Evolutionary conservation across 2,329 filamentous ascomycete genomes (phyloP), one percentile per base, ranked within the genome.

Genomic region (Aspergillus luchuensis): DNA sequence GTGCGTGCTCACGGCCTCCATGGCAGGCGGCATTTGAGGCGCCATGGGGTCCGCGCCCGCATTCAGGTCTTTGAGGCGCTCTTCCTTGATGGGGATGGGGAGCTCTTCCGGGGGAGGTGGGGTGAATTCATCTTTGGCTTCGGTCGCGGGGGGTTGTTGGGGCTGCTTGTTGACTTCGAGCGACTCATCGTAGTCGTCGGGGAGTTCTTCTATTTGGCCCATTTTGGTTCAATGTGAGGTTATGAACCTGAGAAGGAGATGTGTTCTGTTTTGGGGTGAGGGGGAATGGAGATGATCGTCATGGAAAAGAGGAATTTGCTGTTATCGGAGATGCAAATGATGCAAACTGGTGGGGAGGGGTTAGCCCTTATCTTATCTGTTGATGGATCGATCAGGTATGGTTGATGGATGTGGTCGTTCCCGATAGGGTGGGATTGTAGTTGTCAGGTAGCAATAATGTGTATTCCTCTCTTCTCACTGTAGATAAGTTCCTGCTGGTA

Each of bases 1-100:
- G 70, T 86, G 81, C 58, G 82, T 80, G 62, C 81, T 82, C 48
- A 85, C 78, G 2, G 82, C 82, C 17, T 83, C 84, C 80, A 88
- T 85, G 4, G 78, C 79, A 0, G 86, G 86, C 5, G 87, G 86
- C 63, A 88, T 76, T 11, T 79, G 75, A 5, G 84, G 73, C 59
- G 72, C 71, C 21, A 66, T 65, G 0, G 73, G 71, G 30, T 74
- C 71, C 54, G 68, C 67, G 47, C 70, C 67, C 19, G 72, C 61
- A 15, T 45, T 45, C 4, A 70, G 49, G 56, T 71, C 70, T 63
- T 73, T 72, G 45, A 75, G 50, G 8, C 65, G 68, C 58, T 74
- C 71, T 58, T 74, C 69, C 45, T 79, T 76, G 63, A 78, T 76
- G 4, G 73, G 76, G 60, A 79, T 77, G 13, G 74, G 76, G 28